phyloP scores from a whole-genome alignment of 768 basidiomycete genomes.

The Trametes meyenii region DNA sequence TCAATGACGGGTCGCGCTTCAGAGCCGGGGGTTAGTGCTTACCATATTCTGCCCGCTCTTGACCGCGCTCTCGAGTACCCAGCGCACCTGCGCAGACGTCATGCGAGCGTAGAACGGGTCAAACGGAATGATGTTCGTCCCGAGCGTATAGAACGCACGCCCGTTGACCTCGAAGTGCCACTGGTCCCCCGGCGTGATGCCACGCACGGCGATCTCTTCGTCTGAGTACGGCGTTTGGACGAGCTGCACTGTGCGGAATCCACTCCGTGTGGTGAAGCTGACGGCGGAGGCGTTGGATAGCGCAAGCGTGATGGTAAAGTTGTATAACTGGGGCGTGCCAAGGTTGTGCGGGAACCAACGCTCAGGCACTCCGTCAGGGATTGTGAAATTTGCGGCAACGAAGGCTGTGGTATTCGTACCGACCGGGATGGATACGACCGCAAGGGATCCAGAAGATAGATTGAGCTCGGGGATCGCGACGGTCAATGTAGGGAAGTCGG shows the following conservation, averaged over 20 bases:
- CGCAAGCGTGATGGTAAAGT: constrained; percentile 47
- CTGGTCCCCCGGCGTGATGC: constrained; percentile 61
- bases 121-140: constrained; percentile 63
- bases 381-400: constrained; percentile 46
- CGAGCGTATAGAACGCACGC: constrained; percentile 54
- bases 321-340: constrained; percentile 56
- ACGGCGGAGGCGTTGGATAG: constrained; percentile 24
- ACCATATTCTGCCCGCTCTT: constrained; percentile 64
- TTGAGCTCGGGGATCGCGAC: constrained; percentile 52
- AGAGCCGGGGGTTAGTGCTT: constrained; percentile 16
- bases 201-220: constrained; percentile 45
- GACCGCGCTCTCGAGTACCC: constrained; percentile 59
- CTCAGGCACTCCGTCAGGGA: constrained; percentile 49
- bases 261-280: constrained; percentile 49
- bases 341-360: constrained; percentile 61
- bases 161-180: constrained; percentile 66
- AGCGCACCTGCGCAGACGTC: constrained; percentile 51
- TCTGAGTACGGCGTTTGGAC: constrained; percentile 51
- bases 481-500: constrained; percentile 40
- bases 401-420: constrained; percentile 39
- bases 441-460: constrained; percentile 41
- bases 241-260: constrained; percentile 62
- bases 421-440: constrained; percentile 27
- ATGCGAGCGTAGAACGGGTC: constrained; percentile 61
- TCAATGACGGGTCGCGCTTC: background rate